These are phyloP conservation scores for Phanerochaete carnosa DNA, from an alignment of 768 basidiomycete species.

Conservation along the genomic window DNA sequence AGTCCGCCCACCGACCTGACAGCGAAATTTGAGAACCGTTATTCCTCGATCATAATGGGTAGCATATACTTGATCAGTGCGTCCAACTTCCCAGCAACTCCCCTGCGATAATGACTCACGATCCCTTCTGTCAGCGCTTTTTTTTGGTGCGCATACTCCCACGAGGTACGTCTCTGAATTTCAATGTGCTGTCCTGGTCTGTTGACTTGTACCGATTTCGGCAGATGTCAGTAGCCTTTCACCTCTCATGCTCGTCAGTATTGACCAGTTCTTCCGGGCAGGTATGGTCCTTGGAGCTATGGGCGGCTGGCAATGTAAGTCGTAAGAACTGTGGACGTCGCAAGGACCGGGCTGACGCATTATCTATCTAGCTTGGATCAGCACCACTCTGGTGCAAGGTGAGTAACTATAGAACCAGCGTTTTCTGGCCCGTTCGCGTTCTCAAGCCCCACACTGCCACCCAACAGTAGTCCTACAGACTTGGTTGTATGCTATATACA, in stretches of 20 bases:
- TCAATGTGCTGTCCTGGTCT: neutral
- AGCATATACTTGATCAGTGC: slow-evolving; percentile 9
- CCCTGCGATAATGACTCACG: neutral
- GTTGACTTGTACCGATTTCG: neutral
- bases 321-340: too few species aligned
- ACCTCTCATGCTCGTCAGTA: neutral
- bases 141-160: slow-evolving; percentile 1
- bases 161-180: slow-evolving; percentile 1
- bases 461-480: slow-evolving; percentile 10
- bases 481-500: slow-evolving; percentile 13
- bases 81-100: neutral
- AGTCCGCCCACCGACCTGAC: neutral
- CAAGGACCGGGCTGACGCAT: neutral
- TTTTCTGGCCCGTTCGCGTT: neutral
- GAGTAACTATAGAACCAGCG: neutral
- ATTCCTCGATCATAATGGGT: slow-evolving; percentile 11
- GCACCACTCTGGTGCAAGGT: slow-evolving; percentile 15
- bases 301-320: slow-evolving; percentile 13
- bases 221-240: neutral
- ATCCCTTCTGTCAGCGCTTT: slow-evolving; percentile 2
- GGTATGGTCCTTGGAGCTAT: neutral
- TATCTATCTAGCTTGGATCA: slow-evolving; percentile 9
- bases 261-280: neutral
- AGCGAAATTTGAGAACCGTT: slow-evolving; percentile 12
- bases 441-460: neutral